Evolutionary conservation across 768 basidiomycete genomes (phyloP).

Genomic region (Coprinopsis strossmayeri): DNA sequence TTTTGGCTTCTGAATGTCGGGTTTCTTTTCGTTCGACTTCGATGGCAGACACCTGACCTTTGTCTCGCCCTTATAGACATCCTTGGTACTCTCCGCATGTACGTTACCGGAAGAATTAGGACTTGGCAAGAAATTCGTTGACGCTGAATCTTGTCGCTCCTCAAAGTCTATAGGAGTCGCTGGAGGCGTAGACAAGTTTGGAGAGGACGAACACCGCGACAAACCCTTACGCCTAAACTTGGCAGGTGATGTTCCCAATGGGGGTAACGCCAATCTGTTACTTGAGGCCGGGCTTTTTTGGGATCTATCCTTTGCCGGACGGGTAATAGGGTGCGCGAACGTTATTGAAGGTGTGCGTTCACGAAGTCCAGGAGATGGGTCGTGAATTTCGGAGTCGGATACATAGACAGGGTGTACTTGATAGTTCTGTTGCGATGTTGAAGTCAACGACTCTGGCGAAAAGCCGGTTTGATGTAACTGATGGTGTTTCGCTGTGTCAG

Average conservation of each 20-base stretch:
- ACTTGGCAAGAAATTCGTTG: too few relatives aligned
- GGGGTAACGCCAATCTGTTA: background rate
- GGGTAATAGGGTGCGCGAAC: background rate
- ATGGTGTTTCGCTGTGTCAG: too few relatives aligned
- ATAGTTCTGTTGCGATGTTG: too few relatives aligned
- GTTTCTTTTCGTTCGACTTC: background rate
- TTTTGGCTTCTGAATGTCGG: slow-evolving; percentile 8
- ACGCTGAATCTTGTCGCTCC: background rate
- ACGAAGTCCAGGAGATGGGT: background rate
- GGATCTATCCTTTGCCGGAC: background rate
- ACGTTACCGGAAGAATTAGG: too few relatives aligned
- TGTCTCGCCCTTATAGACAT: too few relatives aligned
- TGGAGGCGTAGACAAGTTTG: background rate
- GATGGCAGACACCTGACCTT: background rate
- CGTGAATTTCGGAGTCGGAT: background rate
- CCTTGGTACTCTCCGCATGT: too few relatives aligned
- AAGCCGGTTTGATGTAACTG: too few relatives aligned
- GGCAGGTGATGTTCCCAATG: slow-evolving; percentile 5
- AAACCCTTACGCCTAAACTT: background rate
- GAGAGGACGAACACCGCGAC: background rate
- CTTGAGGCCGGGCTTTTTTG: too few relatives aligned
- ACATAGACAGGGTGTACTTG: too few relatives aligned
- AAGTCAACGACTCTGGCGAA: background rate
- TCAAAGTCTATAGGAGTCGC: background rate
- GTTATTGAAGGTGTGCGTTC: background rate